These are phyloP conservation scores for Aspergillus texensis DNA, from an alignment of 2,329 filamentous ascomycete genomes.

Conservation along the genomic window DNA sequence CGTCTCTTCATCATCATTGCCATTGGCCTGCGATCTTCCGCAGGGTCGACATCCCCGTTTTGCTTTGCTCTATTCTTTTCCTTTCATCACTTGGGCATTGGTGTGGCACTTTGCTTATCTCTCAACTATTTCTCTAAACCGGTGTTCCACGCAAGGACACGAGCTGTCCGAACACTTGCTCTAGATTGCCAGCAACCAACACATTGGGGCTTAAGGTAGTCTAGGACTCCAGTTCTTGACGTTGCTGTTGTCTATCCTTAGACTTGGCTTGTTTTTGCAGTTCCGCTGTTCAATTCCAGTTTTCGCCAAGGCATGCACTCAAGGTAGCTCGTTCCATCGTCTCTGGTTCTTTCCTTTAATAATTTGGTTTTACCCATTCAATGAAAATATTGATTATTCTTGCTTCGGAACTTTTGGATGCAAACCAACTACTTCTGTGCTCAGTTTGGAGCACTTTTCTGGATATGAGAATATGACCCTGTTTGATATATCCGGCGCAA, in stretches of 20 bases:
- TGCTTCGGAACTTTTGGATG: not conserved
- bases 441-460: not conserved
- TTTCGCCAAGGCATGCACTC: not conserved
- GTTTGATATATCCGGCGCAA: not conserved
- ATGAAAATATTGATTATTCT: constrained; percentile 14
- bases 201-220: not conserved
- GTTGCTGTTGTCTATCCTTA: not conserved
- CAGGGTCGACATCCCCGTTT: not conserved
- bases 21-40: not conserved
- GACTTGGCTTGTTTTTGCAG: not conserved
- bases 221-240: not conserved
- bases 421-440: not conserved
- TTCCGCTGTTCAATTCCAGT: not conserved
- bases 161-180: not conserved
- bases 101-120: not conserved
- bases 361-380: constrained; percentile 3
- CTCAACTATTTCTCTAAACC: not conserved
- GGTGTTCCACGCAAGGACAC: not conserved
- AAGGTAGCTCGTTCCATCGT: not conserved
- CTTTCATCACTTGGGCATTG: constrained; percentile 6
- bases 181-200: not conserved
- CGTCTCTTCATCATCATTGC: not conserved
- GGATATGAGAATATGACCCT: not conserved
- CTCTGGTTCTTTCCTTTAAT: not conserved
- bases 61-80: constrained; percentile 5